These are phyloP conservation scores for Candida coquimbonensis DNA, from an alignment of 805 yeast genomes.

Conservation along the genomic window DNA sequence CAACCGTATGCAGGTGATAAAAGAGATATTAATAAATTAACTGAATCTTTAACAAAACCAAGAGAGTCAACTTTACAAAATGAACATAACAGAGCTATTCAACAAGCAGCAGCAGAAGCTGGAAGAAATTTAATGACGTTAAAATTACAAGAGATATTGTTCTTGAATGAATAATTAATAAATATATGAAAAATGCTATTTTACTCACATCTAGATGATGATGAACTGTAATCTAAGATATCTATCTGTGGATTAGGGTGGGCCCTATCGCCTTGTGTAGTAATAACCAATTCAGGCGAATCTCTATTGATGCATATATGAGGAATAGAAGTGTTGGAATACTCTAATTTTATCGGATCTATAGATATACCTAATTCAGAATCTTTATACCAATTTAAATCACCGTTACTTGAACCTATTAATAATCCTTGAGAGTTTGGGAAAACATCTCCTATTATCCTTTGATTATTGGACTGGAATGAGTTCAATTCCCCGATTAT, in stretches of 20 bases:
- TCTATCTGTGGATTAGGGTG: conserved; percentile 7
- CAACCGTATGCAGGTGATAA: not conserved
- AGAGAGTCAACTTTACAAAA: not conserved
- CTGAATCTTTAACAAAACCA: not conserved
- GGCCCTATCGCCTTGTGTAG: conserved; percentile 16
- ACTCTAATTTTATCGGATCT: not conserved
- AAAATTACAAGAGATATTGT: conserved; percentile 22
- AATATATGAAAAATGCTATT: not conserved
- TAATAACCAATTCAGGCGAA: conserved; percentile 12
- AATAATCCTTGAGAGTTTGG: conserved; percentile 22
- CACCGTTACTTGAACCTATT: conserved; percentile 21
- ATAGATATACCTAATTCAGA: conserved; percentile 16
- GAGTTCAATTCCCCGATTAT: conserved; percentile 8
- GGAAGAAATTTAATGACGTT: conserved; percentile 19
- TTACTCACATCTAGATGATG: not conserved
- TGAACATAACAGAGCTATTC: conserved; percentile 2
- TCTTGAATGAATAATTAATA: conserved; percentile 16
- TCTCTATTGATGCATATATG: conserved; percentile 11
- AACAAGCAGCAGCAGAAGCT: conserved; percentile 16
- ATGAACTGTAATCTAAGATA: not conserved
- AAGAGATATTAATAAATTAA: not conserved
- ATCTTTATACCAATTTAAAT: conserved; percentile 16
- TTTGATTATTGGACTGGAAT: conserved; percentile 15
- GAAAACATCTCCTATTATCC: conserved; percentile 18
- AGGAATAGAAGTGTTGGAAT: conserved; percentile 9